These are phyloP conservation scores for Hemileia vastatrix DNA, from an alignment of 1,284 basidiomycete species.

Conservation along the genomic window DNA sequence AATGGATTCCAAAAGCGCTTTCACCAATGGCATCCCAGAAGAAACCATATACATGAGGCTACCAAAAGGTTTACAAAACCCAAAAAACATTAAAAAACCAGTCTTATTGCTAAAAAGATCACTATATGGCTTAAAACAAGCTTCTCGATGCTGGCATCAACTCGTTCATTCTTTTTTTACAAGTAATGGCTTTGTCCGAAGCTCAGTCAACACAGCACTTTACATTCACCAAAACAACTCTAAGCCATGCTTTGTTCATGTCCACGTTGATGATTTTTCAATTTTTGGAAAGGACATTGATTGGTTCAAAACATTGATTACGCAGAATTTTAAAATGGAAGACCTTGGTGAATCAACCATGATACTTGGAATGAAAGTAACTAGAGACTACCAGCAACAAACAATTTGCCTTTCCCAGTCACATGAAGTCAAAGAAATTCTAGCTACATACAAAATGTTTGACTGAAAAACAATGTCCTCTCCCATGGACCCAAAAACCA, in stretches of 20 bases:
- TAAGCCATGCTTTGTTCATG: constrained; percentile 7
- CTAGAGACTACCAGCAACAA: neutral
- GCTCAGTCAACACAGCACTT: no score
- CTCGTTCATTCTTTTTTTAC: no score
- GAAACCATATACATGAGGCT: no score
- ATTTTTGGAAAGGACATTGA: neutral
- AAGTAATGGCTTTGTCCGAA: no score
- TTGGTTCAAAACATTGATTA: constrained; percentile 1
- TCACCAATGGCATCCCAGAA: no score
- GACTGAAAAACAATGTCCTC: neutral
- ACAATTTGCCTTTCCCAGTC: neutral
- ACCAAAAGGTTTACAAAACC: no score
- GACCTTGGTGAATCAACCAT: neutral
- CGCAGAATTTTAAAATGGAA: neutral
- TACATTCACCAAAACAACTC: no score
- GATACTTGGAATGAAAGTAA: constrained; percentile 6
- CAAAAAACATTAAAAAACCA: no score
- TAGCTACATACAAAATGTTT: neutral
- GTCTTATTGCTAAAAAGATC: no score
- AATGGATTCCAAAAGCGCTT: no score
- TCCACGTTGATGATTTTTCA: constrained; percentile 2
- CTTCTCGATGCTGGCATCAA: no score
- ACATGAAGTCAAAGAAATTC: neutral
- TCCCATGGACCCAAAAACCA: neutral
- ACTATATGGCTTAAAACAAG: no score